phyloP scores from a whole-genome alignment of 78 protist species.

The Pigoraptor vietnamica region DNA sequence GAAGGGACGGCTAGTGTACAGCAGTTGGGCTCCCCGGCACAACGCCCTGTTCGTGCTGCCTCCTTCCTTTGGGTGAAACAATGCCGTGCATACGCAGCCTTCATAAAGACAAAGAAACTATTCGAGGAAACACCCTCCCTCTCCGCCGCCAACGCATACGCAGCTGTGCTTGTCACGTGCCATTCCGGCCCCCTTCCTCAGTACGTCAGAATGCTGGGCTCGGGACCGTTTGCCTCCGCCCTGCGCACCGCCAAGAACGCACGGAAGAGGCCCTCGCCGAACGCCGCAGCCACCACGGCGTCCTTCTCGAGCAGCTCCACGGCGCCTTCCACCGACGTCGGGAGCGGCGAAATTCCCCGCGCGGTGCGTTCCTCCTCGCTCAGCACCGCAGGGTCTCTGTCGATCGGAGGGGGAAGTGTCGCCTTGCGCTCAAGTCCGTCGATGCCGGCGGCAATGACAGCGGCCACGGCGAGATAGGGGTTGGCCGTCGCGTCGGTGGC shows the following conservation, averaged over 20 bases:
- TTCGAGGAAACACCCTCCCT: too few relatives aligned
- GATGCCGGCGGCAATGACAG: neutral
- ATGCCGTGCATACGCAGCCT: too few relatives aligned
- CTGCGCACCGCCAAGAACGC: neutral
- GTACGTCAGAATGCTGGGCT: neutral
- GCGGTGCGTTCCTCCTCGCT: neutral
- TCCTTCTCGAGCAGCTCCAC: neutral
- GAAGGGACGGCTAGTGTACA: too few relatives aligned
- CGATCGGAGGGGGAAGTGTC: neutral
- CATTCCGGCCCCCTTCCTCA: too few relatives aligned
- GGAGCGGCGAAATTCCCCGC: neutral
- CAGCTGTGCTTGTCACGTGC: too few relatives aligned
- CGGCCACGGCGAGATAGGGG: neutral
- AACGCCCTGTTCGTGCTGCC: too few relatives aligned
- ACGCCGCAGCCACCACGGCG: neutral
- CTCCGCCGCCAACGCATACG: too few relatives aligned
- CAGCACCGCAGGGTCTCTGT: neutral
- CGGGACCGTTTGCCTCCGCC: neutral
- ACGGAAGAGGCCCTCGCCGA: neutral
- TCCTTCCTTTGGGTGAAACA: too few relatives aligned
- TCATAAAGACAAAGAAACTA: too few relatives aligned
- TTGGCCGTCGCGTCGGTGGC: neutral
- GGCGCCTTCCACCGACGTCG: neutral
- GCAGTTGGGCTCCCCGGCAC: too few relatives aligned
- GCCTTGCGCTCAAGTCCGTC: neutral